A percentile compares a stretch with the other conserved stretches of the same genome.
phyloP scores from a whole-genome alignment of 345 rosid genomes.

The Eucalyptus sp. region DNA sequence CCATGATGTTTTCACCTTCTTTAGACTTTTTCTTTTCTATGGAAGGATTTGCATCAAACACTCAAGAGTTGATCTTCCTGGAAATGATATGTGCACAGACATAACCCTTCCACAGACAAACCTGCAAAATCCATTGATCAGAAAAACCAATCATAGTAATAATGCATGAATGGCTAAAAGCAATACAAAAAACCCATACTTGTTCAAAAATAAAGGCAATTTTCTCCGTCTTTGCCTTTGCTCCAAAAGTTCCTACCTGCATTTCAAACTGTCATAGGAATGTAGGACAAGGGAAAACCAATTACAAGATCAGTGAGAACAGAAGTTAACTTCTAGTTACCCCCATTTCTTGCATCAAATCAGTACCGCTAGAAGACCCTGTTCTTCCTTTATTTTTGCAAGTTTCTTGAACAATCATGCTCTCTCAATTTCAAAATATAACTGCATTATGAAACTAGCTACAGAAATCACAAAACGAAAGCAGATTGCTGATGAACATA shows the following conservation, averaged over 20 bases:
- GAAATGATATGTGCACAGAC: conserved; percentile 86
- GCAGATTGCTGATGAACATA: not conserved
- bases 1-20: conserved; percentile 72
- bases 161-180: not conserved
- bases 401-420: conserved; percentile 77
- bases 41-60: conserved; percentile 57
- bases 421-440: conserved; percentile 37
- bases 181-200: conserved; percentile 17
- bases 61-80: conserved; percentile 82
- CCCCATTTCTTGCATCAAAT: conserved; percentile 93
- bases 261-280: not conserved
- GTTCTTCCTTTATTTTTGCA: conserved; percentile 85
- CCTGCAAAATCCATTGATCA: conserved; percentile 21
- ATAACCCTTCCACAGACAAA: conserved; percentile 77
- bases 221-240: conserved; percentile 95
- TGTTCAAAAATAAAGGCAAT: conserved; percentile 87
- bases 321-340: conserved; percentile 18
- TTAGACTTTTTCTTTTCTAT: conserved; percentile 91
- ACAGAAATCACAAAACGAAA: not conserved
- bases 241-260: conserved; percentile 90
- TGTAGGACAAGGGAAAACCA: not conserved
- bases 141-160: not conserved
- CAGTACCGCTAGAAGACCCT: conserved; percentile 70
- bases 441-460: not conserved
- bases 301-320: not conserved